phyloP scores from a whole-genome alignment of 768 basidiomycete genomes.

The Amanita thiersii region DNA sequence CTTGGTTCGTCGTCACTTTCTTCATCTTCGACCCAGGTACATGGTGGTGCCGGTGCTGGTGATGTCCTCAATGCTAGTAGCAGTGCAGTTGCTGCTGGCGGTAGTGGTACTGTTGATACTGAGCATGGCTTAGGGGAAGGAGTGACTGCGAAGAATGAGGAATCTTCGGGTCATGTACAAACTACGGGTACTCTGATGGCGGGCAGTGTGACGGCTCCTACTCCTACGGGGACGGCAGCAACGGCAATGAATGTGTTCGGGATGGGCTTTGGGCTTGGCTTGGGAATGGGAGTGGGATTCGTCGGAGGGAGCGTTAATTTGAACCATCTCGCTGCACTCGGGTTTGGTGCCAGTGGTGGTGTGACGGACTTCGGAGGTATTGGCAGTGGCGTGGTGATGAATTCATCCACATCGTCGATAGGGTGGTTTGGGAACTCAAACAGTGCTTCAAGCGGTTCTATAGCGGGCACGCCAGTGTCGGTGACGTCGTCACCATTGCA shows the following conservation, averaged over 20 bases:
- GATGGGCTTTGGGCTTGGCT: conserved; percentile 15
- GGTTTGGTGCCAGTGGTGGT: conserved; percentile 6
- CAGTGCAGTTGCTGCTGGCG: background rate
- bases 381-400: background rate
- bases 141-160: background rate
- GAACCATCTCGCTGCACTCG: conserved; percentile 1
- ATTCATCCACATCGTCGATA: background rate
- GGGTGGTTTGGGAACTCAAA: background rate
- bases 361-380: background rate
- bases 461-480: no score
- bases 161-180: background rate
- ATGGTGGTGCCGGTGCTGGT: no score
- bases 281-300: conserved; percentile 9
- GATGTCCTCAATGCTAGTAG: no score
- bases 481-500: no score
- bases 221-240: background rate
- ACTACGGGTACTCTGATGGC: background rate
- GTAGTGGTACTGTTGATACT: background rate
- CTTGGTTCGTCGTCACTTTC: no score
- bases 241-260: conserved; percentile 17
- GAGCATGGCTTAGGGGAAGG: background rate
- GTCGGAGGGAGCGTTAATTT: conserved; percentile 7
- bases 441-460: no score
- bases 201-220: background rate
- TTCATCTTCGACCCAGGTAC: no score